Percentiles rank a stretch among this genome's conserved stretches.
phyloP scores from a whole-genome alignment of 768 basidiomycete genomes.

The Nidula microcarpa region DNA sequence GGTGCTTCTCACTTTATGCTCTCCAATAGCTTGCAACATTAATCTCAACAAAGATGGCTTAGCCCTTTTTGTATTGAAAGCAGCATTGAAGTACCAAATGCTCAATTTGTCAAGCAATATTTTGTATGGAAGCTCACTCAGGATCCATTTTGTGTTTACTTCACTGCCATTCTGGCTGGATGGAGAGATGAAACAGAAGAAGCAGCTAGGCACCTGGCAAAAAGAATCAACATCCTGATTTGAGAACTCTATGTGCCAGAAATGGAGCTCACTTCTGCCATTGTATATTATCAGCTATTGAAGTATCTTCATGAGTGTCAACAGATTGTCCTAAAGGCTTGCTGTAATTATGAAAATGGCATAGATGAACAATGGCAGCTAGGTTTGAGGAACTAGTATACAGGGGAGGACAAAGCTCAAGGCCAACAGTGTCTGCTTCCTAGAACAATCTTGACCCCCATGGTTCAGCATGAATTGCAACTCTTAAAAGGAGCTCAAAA shows the following conservation, averaged over 20 bases:
- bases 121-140: not conserved
- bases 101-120: not conserved
- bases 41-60: not conserved
- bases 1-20: not conserved
- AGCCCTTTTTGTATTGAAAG: not conserved
- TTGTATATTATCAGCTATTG: not conserved
- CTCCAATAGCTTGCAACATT: not conserved
- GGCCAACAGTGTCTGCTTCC: not conserved
- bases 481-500: not conserved
- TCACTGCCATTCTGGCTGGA: not conserved
- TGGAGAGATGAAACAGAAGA: not conserved
- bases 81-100: not conserved
- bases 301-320: not conserved
- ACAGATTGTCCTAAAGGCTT: not conserved
- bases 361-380: not conserved
- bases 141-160: not conserved
- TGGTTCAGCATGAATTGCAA: not conserved
- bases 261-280: not conserved
- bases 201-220: not conserved
- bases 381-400: not conserved
- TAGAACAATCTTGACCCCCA: not conserved
- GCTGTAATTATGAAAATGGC: not conserved
- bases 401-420: not conserved
- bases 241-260: not conserved
- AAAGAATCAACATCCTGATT: not conserved